Evolutionary conservation across 1,284 basidiomycete species (phyloP), one percentile per base, ranked within the genome.

Genomic region (Earliella scabrosa): DNA sequence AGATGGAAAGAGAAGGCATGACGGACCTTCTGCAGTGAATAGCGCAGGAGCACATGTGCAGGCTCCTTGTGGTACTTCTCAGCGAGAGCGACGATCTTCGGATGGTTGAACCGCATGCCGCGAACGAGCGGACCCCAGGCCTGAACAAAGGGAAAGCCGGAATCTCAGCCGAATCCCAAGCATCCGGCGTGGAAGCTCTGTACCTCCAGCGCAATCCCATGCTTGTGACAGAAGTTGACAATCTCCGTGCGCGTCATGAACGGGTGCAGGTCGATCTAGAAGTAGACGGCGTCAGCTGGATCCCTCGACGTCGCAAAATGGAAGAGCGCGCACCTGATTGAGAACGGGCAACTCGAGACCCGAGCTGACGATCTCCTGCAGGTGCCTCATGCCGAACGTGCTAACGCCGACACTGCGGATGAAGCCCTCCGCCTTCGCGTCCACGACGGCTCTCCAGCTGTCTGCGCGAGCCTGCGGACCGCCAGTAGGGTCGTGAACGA

Each of bases 21-120:
- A 59, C 75, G 47, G 65, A 87, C 88, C 84, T 90, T 82, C 78
- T 90, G 91, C n/a, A 95, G 70, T 13, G 84, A 88, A 76, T 88
- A 93, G 16, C 90, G 78, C 32, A 93, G 74, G 41, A 93, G 75
- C 40, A 95, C 75, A 65, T 93, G 90, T 1, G 87, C 82, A 14
- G 83, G 76, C 14, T 79, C 73, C 66, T 87, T 91, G 31, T 71
- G 68, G 64, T 90, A 83, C 74, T 86, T 84, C 31, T 71, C 54
- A 4, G 77, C 74, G 11, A 82, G 68, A 10, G 59, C 61, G 16
- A 66, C 67, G 57, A 87, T 75, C 8, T 66, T 63, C 29, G 81
- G 75, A 60, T 83, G 80, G 10, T 77, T 67, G 68, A 86, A 82
- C 35, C 79, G 77, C 63, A 80, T 70, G 11, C 75, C 80, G 29